Evolutionary conservation across 2,329 filamentous ascomycete species (phyloP), one percentile per base, ranked within the genome.

Genomic region (Penicillium sp.): DNA sequence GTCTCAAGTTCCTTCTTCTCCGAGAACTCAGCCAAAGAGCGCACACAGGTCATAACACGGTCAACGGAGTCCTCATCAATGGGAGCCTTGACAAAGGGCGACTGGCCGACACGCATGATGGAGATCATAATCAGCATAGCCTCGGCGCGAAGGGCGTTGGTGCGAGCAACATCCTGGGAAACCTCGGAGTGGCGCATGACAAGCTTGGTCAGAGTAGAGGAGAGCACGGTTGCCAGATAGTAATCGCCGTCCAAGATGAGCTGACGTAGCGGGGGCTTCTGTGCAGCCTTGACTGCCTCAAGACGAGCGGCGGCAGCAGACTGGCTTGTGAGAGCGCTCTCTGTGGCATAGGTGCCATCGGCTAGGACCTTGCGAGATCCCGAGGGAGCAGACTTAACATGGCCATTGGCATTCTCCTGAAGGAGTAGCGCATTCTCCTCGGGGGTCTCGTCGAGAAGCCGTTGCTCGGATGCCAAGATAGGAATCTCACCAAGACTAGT

Each of bases 111-210:
- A 45, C 94, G 91, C 61, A 99, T 90, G 62, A 99, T 95, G 5
- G 94, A 97, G 64, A 99, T 96, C 92, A 97, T 96, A 70, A 99
- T 97, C 48, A 99, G 82, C 94, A 99, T 99, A 42, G 94, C 94
- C 74, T 99, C 94, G 3, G 94, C 94, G 45, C 90, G 88, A 24
- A 99, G 82, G 28, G 93, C 92, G 65, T 99, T 99, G 28, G 93
- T 97, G 36, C 94, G 87, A 41, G 89, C 89, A 41, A 81, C 75
- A 65, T 96, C 93, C 23, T 87, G 79, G 1, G 93, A 96, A 54
- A 97, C 92, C 69, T 97, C 92, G 2, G 90, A 88, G 71, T 97
- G 91, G 48, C 94, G 89, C 91, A 99, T 96, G 46, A 99, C 94
- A 49, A 99, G 82, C 77, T 99, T 99, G 15, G 94, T 96, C 52